phyloP scores from a whole-genome alignment of 2,329 filamentous ascomycete species.

The Chlorencoelia australis region DNA sequence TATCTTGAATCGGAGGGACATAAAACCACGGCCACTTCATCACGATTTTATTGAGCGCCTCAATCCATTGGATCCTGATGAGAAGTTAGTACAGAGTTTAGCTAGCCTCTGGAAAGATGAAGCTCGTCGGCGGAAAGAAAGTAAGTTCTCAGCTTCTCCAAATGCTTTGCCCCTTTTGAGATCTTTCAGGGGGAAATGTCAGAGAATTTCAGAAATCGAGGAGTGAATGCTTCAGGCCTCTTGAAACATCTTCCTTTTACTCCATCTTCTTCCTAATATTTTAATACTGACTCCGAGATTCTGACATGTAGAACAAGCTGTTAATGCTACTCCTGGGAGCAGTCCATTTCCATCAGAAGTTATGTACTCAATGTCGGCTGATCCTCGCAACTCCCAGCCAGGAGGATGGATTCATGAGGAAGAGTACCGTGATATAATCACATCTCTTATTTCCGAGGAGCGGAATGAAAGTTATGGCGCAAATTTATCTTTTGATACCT shows the following conservation, averaged over 20 bases:
- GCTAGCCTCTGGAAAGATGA: conserved; percentile 89
- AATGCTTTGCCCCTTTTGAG: too few relatives aligned
- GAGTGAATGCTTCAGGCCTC: too few relatives aligned
- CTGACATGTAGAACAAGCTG: too few relatives aligned
- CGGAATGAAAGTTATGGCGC: conserved; percentile 35
- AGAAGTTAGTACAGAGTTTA: conserved; percentile 90
- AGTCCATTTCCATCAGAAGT: conserved; percentile 75
- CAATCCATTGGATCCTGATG: conserved; percentile 50
- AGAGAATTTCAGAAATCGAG: too few relatives aligned
- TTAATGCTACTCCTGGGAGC: conserved; percentile 50
- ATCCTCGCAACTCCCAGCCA: conserved; percentile 59
- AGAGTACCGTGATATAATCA: conserved; percentile 61
- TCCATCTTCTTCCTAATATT: too few relatives aligned
- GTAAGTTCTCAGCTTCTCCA: too few relatives aligned
- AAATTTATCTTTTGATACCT: conserved; percentile 52
- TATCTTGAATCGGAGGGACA: conserved; percentile 70
- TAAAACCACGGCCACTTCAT: conserved; percentile 70
- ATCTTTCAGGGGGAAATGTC: too few relatives aligned
- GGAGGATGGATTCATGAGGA: conserved; percentile 90
- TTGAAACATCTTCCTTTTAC: too few relatives aligned
- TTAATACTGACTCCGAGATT: too few relatives aligned
- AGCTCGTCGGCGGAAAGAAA: conserved; percentile 63
- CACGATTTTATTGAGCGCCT: conserved; percentile 75
- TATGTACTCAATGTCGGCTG: conserved; percentile 80
- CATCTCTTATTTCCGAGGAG: conserved; percentile 55